phyloP scores from a whole-genome alignment of 2,329 filamentous ascomycete species.

The Fonsecaea erecta region DNA sequence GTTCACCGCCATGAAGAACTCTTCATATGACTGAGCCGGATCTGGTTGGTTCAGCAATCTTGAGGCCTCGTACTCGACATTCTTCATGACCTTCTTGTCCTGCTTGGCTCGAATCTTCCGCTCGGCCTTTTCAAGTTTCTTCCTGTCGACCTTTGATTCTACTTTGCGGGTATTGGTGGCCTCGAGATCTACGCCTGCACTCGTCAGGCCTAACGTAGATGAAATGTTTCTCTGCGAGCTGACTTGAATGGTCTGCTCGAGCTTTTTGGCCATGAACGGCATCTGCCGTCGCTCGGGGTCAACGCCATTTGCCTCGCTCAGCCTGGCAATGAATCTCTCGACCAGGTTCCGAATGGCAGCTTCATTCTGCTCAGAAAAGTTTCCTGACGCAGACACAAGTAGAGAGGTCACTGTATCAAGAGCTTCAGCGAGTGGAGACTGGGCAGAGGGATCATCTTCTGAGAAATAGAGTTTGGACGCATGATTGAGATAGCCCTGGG shows the following conservation, averaged over 20 bases:
- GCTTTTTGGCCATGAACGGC: constrained; percentile 76
- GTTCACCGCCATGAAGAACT: constrained; percentile 99
- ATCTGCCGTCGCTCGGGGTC: constrained; percentile 70
- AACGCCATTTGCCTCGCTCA: constrained; percentile 72
- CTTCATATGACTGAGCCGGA: constrained; percentile 89
- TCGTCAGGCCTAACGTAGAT: constrained; percentile 86
- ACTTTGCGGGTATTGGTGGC: constrained; percentile 91
- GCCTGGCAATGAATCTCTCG: constrained; percentile 83
- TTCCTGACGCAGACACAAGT: constrained; percentile 88
- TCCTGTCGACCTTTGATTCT: constrained; percentile 95
- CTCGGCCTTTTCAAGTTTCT: constrained; percentile 99
- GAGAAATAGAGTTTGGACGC: constrained; percentile 81
- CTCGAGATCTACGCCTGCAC: constrained; percentile 85
- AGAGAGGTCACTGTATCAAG: constrained; percentile 83
- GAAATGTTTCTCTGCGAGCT: constrained; percentile 94
- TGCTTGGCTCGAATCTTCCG: constrained; percentile 97
- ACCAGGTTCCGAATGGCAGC: constrained; percentile 81
- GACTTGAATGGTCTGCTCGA: constrained; percentile 95
- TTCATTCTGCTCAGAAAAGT: constrained; percentile 72
- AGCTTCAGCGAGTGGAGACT: constrained; percentile 81
- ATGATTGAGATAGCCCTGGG: constrained; percentile 83
- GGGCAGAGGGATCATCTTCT: constrained; percentile 70
- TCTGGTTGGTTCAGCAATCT: constrained; percentile 82
- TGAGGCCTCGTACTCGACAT: constrained; percentile 95
- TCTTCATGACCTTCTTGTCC: constrained; percentile 98